Conservation (phyloP, 345 rosid genomes). For the Eutrema yunnanense region DNA sequence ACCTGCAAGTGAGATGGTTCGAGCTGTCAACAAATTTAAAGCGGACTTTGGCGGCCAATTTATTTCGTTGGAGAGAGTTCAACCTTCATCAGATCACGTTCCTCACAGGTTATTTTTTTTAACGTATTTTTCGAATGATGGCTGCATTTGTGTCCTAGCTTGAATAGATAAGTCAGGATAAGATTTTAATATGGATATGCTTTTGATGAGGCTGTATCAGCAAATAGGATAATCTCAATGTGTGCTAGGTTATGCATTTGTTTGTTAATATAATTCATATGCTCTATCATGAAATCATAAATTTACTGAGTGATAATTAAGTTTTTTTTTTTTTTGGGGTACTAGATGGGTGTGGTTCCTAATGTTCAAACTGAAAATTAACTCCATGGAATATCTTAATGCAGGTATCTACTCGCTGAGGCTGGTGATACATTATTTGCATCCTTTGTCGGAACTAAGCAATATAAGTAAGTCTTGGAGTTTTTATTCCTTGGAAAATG, state of each 20-base stretch:
- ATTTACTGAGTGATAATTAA: background rate
- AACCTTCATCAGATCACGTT: conserved; percentile 91
- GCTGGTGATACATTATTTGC: conserved; percentile 96
- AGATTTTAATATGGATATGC: background rate
- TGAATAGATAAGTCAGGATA: background rate
- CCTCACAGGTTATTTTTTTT: conserved; percentile 63
- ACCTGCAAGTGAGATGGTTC: conserved; percentile 79
- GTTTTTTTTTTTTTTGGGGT: background rate
- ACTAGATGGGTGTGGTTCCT: background rate
- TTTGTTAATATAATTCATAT: background rate
- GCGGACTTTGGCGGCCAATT: conserved; percentile 94
- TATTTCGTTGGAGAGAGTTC: conserved; percentile 81
- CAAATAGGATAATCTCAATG: background rate
- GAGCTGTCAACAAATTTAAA: conserved; percentile 89
- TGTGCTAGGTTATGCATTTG: background rate
- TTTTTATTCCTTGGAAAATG: background rate
- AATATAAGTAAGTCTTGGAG: conserved; percentile 66
- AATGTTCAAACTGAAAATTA: background rate
- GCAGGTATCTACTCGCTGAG: conserved; percentile 87
- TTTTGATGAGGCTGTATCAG: background rate
- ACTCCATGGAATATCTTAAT: background rate
- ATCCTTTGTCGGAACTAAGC: conserved; percentile 91
- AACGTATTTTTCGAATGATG: background rate
- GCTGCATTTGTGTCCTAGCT: background rate
- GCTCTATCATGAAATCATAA: background rate